phyloP scores from a whole-genome alignment of 768 basidiomycete genomes.

The Candolleomyces efflorescens region DNA sequence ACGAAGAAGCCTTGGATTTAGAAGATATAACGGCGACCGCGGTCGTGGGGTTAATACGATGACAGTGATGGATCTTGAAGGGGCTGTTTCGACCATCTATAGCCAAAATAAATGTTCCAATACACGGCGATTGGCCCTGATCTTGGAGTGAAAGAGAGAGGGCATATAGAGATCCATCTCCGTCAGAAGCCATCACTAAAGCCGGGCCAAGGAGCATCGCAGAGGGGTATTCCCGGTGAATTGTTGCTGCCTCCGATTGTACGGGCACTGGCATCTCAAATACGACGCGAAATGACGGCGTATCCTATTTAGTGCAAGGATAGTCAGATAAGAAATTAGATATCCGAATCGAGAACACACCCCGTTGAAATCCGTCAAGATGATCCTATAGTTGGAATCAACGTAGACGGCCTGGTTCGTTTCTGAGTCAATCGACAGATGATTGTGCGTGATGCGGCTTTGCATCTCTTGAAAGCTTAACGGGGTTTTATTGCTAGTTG shows the following conservation, averaged over 20 bases:
- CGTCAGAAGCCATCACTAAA: slow-evolving; percentile 61
- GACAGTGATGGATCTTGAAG: slow-evolving; percentile 40
- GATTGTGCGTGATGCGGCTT: slow-evolving; percentile 82
- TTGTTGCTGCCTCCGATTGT: slow-evolving; percentile 27
- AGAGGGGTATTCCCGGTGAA: slow-evolving; percentile 74
- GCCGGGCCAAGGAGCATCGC: slow-evolving; percentile 49
- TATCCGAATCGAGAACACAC: slow-evolving; percentile 37
- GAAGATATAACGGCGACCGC: slow-evolving; percentile 58
- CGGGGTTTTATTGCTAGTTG: slow-evolving; percentile 54
- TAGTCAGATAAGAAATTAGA: slow-evolving; percentile 8
- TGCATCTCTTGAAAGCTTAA: slow-evolving; percentile 80
- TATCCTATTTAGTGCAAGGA: slow-evolving; percentile 38
- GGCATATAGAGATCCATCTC: slow-evolving; percentile 62
- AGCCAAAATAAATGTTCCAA: slow-evolving; percentile 52
- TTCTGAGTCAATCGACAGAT: slow-evolving; percentile 50
- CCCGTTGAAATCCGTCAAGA: slow-evolving; percentile 51
- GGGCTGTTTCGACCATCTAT: slow-evolving; percentile 29
- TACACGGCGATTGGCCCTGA: slow-evolving; percentile 34
- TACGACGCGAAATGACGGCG: slow-evolving; percentile 51
- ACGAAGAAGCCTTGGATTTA: slow-evolving; percentile 22
- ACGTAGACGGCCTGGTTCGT: slow-evolving; percentile 58
- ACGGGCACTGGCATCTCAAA: slow-evolving; percentile 59
- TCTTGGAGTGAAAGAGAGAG: slow-evolving; percentile 36
- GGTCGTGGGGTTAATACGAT: slow-evolving; percentile 31
- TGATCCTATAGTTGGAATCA: slow-evolving; percentile 58